These are phyloP conservation scores for Letharia lupina DNA, from an alignment of 495 filamentous ascomycete species.

Conservation along the genomic window DNA sequence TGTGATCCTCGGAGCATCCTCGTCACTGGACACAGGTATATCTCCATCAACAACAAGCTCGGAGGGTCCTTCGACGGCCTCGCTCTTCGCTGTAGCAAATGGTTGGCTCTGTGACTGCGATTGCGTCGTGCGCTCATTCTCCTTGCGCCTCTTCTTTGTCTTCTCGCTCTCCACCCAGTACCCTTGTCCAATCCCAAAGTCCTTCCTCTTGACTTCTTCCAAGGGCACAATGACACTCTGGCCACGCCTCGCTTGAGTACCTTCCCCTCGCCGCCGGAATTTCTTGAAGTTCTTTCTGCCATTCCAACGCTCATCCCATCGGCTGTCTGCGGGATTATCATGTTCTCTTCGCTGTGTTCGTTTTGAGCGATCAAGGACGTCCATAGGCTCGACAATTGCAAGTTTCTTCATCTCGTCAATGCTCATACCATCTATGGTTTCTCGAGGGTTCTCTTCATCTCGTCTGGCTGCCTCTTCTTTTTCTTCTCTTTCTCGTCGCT, in stretches of 20 bases:
- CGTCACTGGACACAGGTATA: conserved; percentile 24
- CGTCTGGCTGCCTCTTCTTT: conserved; percentile 51
- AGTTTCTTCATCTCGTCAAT: conserved; percentile 64
- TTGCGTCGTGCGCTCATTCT: conserved; percentile 25
- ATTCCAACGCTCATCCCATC: conserved; percentile 92
- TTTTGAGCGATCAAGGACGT: conserved; percentile 39
- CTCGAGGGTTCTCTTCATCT: conserved; percentile 51
- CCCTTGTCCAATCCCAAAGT: conserved; percentile 76
- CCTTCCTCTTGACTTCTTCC: conserved; percentile 69
- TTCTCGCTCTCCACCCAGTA: conserved; percentile 58
- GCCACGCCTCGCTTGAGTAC: conserved; percentile 36
- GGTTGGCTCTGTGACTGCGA: conserved; percentile 28
- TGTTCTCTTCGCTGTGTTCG: conserved; percentile 22
- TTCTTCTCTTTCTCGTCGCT: conserved; percentile 62
- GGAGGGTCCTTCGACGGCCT: conserved; percentile 24
- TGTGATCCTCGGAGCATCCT: conserved; percentile 25
- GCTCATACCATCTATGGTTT: conserved; percentile 50
- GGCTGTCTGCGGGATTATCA: conserved; percentile 42
- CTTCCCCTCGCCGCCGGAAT: conserved; percentile 60
- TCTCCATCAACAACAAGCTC: conserved; percentile 26
- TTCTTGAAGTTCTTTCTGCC: conserved; percentile 95
- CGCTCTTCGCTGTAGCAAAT: conserved; percentile 25
- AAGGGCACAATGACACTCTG: conserved; percentile 65
- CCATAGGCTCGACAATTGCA: conserved; percentile 74
- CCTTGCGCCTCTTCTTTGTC: conserved; percentile 29